Evolutionary conservation across 2,329 filamentous ascomycete species (phyloP).

Genomic region (Rhynchosporium agropyri): DNA sequence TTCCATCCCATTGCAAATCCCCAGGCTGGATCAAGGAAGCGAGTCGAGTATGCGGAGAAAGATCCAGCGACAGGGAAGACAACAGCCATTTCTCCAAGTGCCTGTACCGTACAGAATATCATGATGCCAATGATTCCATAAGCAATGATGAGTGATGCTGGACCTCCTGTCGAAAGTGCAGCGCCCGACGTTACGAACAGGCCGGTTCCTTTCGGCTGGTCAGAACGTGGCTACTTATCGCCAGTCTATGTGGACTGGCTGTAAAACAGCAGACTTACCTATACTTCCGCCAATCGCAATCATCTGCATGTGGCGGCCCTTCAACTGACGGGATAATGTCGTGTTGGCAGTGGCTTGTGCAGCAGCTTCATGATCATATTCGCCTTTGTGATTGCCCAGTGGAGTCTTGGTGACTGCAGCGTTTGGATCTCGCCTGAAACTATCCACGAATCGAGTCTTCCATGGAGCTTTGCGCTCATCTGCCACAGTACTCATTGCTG

Average conservation of each 20-base stretch:
- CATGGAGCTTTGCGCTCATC: constrained; percentile 28
- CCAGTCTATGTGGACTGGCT: no score
- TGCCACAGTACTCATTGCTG: constrained; percentile 8
- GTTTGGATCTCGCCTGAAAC: constrained; percentile 40
- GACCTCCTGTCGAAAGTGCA: constrained; percentile 42
- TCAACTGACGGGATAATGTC: constrained; percentile 63
- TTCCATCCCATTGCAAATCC: constrained; percentile 95
- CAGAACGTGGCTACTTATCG: constrained; percentile 45
- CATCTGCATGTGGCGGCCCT: constrained; percentile 59
- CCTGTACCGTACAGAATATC: constrained; percentile 83
- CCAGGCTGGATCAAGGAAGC: constrained; percentile 91
- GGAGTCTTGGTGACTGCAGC: constrained; percentile 50
- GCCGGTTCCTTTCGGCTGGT: constrained; percentile 63
- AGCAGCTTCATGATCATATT: constrained; percentile 65
- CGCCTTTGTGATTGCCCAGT: constrained; percentile 27
- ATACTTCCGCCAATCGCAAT: constrained; percentile 52
- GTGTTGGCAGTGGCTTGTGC: constrained; percentile 69
- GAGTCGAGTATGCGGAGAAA: constrained; percentile 89
- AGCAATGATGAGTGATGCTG: constrained; percentile 39
- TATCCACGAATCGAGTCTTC: constrained; percentile 35
- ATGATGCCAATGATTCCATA: constrained; percentile 58
- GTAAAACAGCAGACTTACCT: constrained; percentile 45
- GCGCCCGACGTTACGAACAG: constrained; percentile 39
- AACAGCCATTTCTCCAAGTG: constrained; percentile 87
- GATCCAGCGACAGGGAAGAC: constrained; percentile 90